phyloP scores from a whole-genome alignment of 106 monocot species.

The Gastrodia elata region DNA sequence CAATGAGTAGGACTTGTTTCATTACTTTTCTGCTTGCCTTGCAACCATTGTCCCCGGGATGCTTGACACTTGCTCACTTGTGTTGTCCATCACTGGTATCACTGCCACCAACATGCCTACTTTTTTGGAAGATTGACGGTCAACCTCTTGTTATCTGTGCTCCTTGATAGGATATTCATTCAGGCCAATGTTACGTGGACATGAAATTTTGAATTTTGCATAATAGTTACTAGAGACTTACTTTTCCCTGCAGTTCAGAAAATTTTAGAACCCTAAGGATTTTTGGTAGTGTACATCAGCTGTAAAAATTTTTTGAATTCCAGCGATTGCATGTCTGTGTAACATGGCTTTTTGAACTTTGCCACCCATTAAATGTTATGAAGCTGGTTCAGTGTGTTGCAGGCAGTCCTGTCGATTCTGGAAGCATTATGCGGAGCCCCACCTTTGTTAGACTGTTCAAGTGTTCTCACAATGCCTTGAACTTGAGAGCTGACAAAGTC shows the following conservation, averaged over 20 bases:
- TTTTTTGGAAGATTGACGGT: constrained; percentile 15
- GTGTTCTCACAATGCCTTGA: not conserved
- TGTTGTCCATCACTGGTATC: constrained; percentile 33
- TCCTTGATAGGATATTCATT: not conserved
- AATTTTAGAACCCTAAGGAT: not conserved
- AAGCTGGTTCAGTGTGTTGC: constrained; percentile 56
- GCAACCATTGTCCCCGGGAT: not conserved
- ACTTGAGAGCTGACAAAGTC: not conserved
- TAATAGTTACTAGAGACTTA: not conserved
- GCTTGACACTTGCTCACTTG: constrained; percentile 6
- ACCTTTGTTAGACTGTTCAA: not conserved
- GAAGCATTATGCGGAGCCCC: not conserved
- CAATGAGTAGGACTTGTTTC: not conserved
- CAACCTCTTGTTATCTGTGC: constrained; percentile 5
- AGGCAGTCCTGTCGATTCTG: constrained; percentile 56
- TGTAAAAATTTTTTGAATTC: not conserved
- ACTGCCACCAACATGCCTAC: constrained; percentile 28
- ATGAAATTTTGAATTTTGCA: constrained; percentile 11
- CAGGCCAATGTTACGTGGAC: constrained; percentile 32
- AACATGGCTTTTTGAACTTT: constrained; percentile 32
- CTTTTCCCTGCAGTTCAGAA: not conserved
- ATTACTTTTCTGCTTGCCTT: not conserved
- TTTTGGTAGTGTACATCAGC: not conserved
- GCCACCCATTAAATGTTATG: constrained; percentile 41
- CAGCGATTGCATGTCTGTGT: constrained; percentile 18